Base-by-base conservation (phyloP, 1,284 basidiomycete genomes). In the Cutaneotrichosporon cyanovorans region DNA sequence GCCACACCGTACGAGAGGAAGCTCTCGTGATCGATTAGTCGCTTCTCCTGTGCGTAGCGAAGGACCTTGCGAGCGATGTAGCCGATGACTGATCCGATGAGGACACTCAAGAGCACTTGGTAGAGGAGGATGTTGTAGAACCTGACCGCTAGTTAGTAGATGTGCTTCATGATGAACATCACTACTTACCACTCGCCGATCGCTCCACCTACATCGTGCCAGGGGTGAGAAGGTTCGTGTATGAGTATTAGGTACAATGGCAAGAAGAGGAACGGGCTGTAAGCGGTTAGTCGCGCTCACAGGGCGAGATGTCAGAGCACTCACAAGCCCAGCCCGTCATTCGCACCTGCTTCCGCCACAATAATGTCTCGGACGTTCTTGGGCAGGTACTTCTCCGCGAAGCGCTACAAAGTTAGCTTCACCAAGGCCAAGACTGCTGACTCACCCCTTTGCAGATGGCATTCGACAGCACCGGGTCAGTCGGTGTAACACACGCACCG, bases 401-500 rank as follows among this genome's bases (percentile, higher is more conserved):
- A 70, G 14, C 62, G 59, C 32, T 23, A n/a, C 40, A 14, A 16
- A 11, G 21, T 19, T 12, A 40, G 34, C 18, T 14, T 20, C 22
- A 5, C 37, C 25, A 1, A 20, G 11, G 21, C 36, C 18, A 8
- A 6, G 21, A 9, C 36, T 20, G 9, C 18, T 20, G 21, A 39
- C 42, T 3, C 25, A 15, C 31, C 68, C 67, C 71, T 50, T 71
- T 68, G 48, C 68, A 70, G 48, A 73, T 71, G 4, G 68, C 63
- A 53, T 87, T 86, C 1, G 88, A 85, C 32, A 91, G 77, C 57
- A 91, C 90, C 18, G 93, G 95, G 68, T 98, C 95, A 2, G 93
- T 98, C 0, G 93, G 93, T 0, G 93, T 96, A 18, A 96, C 80
- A 69, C 90, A 95, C 0, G 92, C 87, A 9, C 86, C 89, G 42